Conservation (phyloP, 1,284 basidiomycete genomes). For the Amylostereum chailletii region DNA sequence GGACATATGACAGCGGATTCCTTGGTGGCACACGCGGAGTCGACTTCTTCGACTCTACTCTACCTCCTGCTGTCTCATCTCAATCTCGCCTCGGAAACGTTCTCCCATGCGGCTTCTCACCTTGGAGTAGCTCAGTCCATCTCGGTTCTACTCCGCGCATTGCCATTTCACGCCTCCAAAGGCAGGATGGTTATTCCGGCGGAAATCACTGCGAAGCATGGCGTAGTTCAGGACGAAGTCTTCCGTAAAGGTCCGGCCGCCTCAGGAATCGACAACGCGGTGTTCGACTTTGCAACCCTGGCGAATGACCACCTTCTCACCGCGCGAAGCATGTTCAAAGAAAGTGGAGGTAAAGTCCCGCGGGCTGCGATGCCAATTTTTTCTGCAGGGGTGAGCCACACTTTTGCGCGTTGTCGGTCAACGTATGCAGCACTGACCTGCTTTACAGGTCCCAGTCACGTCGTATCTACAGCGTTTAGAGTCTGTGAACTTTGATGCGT, state of each 20-base stretch:
- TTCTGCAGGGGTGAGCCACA: conserved; percentile 59
- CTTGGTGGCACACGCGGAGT: conserved; percentile 65
- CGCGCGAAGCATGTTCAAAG: conserved; percentile 70
- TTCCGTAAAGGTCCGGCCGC: conserved; percentile 65
- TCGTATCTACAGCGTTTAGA: conserved; percentile 73
- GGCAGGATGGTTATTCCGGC: conserved; percentile 76
- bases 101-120: conserved; percentile 77
- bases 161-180: conserved; percentile 70
- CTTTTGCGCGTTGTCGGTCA: conserved; percentile 6
- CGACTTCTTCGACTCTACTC: conserved; percentile 72
- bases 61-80: conserved; percentile 75
- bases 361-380: conserved; percentile 68
- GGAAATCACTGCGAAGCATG: conserved; percentile 75
- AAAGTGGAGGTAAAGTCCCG: conserved; percentile 56
- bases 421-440: not conserved
- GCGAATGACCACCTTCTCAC: conserved; percentile 90
- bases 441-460: conserved; percentile 61
- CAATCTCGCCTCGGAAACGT: conserved; percentile 46
- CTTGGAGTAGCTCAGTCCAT: conserved; percentile 68
- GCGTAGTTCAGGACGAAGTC: conserved; percentile 82
- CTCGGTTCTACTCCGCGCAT: conserved; percentile 63
- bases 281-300: conserved; percentile 83
- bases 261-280: conserved; percentile 61
- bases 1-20: conserved; percentile 66
- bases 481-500: conserved; percentile 76